phyloP scores from a whole-genome alignment of 257 asterid genomes.

The Scutellaria barbata region DNA sequence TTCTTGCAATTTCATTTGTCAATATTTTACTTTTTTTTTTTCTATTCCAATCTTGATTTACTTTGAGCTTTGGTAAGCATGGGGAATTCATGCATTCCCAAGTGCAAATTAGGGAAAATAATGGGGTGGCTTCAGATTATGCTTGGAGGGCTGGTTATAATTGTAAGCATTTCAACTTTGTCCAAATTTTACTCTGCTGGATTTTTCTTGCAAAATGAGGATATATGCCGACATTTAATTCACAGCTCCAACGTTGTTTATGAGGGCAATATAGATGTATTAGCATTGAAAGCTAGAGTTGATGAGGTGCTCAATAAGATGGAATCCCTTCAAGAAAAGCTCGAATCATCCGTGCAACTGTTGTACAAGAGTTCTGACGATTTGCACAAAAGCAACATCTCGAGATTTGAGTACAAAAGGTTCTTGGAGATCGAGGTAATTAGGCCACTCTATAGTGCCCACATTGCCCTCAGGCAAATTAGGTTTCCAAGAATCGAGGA shows the following conservation, averaged over 20 bases:
- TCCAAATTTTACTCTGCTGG: slow-evolving; percentile 69
- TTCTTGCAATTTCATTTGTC: background rate
- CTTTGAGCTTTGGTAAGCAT: slow-evolving; percentile 28
- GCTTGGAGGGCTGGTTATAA: slow-evolving; percentile 69
- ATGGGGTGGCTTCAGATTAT: slow-evolving; percentile 72
- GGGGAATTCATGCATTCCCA: slow-evolving; percentile 54
- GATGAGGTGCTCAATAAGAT: slow-evolving; percentile 66
- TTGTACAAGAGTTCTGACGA: slow-evolving; percentile 51
- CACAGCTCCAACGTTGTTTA: slow-evolving; percentile 42
- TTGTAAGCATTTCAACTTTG: slow-evolving; percentile 72
- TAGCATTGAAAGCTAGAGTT: slow-evolving; percentile 52
- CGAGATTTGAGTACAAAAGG: slow-evolving; percentile 60
- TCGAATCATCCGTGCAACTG: slow-evolving; percentile 60
- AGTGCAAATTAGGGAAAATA: slow-evolving; percentile 57
- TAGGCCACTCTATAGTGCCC: slow-evolving; percentile 77
- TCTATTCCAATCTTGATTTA: background rate
- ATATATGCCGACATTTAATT: slow-evolving; percentile 63
- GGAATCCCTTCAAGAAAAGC: slow-evolving; percentile 69
- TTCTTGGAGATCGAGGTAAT: slow-evolving; percentile 76
- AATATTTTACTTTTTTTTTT: background rate
- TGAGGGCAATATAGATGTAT: slow-evolving; percentile 45
- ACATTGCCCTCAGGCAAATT: slow-evolving; percentile 82
- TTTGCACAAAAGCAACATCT: slow-evolving; percentile 40
- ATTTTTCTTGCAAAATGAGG: slow-evolving; percentile 68
- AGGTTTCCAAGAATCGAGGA: slow-evolving; percentile 58